Base-by-base conservation (phyloP, 805 yeast genomes). In the Wickerhamomyces bovis region DNA sequence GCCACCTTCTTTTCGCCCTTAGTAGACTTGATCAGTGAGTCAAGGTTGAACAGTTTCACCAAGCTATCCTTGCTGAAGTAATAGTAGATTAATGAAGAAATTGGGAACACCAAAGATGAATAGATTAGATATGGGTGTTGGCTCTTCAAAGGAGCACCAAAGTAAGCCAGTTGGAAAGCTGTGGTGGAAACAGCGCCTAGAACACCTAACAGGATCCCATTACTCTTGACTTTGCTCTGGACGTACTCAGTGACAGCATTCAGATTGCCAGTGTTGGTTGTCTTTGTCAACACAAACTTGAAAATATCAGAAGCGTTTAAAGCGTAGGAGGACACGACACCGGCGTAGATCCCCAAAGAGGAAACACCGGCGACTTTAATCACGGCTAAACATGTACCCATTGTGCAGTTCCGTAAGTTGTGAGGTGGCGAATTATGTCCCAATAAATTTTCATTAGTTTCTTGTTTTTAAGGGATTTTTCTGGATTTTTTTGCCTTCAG, bases 81-180 rank as follows among this genome's bases (percentile, higher is more conserved):
- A 15, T 46, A 51, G 41, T 47, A 56, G 19, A 57, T 45, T 2
- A 50, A 23, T 15, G 51, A 18, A 12, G 54, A 45, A 5, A 60
- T 16, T 21, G 64, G 64, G 48, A 55, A 55, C 7, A 60, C 57
- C 41, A 60, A 49, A 4, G 61, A 53, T 6, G 64, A 52, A 40
- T 85, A 85, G 13, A 85, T 58, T 58, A 85, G 72, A 61, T 85
- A 85, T 19, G 94, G 94, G 64, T 85, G 95, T 62, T 77, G 77
- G 46, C 74, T 80, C 33, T 68, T 60, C 6, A 63, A 53, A 19
- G 86, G 79, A 1, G 89, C 79, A 42, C 72, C 71, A 43, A 66
- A 67, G 59, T 73, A 85, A n/a, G 84, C 82, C 51, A 73, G 53
- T 28, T 71, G 66, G 53, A 85, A 80, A 43, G 80, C 67, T 31